A percentile compares a stretch with the other conserved stretches of the same genome.
Conservation (phyloP, 192 early-diverging fungal species). For the Coemansia sp. region DNA sequence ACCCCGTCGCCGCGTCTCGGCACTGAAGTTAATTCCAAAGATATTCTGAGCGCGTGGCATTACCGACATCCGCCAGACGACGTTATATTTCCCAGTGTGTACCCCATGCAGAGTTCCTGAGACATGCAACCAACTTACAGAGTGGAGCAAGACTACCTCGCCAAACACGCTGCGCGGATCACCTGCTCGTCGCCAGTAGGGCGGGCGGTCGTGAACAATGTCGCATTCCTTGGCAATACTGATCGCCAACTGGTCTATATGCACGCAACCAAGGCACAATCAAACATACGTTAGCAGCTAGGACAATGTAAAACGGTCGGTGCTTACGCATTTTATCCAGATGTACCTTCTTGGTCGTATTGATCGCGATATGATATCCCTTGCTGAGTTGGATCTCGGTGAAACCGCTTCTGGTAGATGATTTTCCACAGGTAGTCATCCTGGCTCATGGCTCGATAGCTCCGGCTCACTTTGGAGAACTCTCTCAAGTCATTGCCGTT, state of each 20-base stretch:
- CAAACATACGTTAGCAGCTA: not conserved
- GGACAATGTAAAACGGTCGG: not conserved
- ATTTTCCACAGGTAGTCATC: constrained; percentile 37
- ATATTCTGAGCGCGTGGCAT: constrained; percentile 36
- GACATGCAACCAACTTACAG: constrained; percentile 46
- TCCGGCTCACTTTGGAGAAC: constrained; percentile 21
- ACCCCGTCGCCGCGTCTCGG: constrained; percentile 8
- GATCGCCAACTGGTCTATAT: constrained; percentile 20
- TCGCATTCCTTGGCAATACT: constrained; percentile 29
- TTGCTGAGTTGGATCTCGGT: not conserved
- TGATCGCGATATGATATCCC: constrained; percentile 16
- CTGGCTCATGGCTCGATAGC: constrained; percentile 13
- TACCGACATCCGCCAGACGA: constrained; percentile 39
- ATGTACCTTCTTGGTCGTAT: constrained; percentile 29
- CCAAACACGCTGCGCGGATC: constrained; percentile 44
- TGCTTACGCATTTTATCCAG: not conserved
- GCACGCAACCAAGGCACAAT: not conserved
- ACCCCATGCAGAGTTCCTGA: constrained; percentile 28
- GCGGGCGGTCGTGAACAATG: constrained; percentile 28
- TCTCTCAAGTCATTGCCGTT: constrained; percentile 39
- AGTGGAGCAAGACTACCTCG: constrained; percentile 22
- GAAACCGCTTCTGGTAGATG: constrained; percentile 21
- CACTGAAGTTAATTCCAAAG: constrained; percentile 32
- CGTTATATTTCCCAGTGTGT: constrained; percentile 35
- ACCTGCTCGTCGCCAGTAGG: constrained; percentile 25